Percentiles rank a stretch among this genome's conserved stretches.
These are phyloP conservation scores for Fusarium chlamydosporum DNA, from an alignment of 2,329 filamentous ascomycete species.

Conservation along the genomic window DNA sequence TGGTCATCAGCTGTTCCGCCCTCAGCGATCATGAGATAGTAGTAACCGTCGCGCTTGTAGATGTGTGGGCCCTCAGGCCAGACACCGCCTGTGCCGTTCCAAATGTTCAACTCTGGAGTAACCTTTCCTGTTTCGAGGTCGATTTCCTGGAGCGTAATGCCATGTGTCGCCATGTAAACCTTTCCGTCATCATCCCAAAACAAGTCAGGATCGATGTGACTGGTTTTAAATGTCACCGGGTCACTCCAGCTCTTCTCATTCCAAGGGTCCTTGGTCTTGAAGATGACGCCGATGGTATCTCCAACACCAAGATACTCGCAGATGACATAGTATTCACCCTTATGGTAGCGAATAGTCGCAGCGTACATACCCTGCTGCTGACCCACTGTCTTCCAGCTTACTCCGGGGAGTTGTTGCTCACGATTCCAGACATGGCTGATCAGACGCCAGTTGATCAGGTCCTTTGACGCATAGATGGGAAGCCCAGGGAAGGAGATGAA, in stretches of 20 bases:
- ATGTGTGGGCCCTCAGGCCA: slow-evolving; percentile 69
- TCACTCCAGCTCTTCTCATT: slow-evolving; percentile 48
- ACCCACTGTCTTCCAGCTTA: slow-evolving; percentile 51
- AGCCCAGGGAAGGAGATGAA: slow-evolving; percentile 68
- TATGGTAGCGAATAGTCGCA: slow-evolving; percentile 60
- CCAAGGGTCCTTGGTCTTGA: slow-evolving; percentile 41
- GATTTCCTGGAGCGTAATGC: slow-evolving; percentile 49
- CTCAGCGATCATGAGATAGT: slow-evolving; percentile 62
- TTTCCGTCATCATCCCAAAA: slow-evolving; percentile 71
- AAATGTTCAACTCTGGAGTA: slow-evolving; percentile 56
- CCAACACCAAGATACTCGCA: slow-evolving; percentile 32
- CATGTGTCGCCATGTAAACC: slow-evolving; percentile 61
- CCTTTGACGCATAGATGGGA: slow-evolving; percentile 66
- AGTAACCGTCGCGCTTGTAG: slow-evolving; percentile 57
- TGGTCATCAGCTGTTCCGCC: slow-evolving; percentile 60
- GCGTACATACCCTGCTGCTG: slow-evolving; percentile 63
- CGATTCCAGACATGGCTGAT: slow-evolving; percentile 59
- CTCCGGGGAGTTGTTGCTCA: slow-evolving; percentile 58
- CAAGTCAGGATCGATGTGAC: slow-evolving; percentile 59
- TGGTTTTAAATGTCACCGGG: slow-evolving; percentile 46
- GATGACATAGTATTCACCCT: slow-evolving; percentile 60
- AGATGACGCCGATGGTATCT: slow-evolving; percentile 32
- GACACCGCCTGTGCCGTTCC: slow-evolving; percentile 63
- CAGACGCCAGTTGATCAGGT: slow-evolving; percentile 65
- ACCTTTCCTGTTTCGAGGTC: slow-evolving; percentile 25